Base-by-base conservation (phyloP, 352 stramenopile species). In the Halophytophthora batemanensis region DNA sequence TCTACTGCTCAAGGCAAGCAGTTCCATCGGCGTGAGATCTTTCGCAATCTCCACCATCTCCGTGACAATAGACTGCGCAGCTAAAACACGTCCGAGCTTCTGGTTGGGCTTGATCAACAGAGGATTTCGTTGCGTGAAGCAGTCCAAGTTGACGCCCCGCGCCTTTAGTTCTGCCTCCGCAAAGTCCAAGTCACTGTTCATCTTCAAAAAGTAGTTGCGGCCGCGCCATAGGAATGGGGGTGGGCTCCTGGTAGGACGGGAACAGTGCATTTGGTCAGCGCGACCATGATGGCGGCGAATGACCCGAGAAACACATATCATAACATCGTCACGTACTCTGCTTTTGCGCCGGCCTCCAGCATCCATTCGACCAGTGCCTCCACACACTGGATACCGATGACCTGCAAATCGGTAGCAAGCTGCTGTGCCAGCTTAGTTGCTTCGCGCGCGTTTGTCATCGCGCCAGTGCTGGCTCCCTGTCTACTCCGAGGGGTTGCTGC, bases 331-430 rank as follows among this genome's bases (percentile, higher is more conserved):
- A 77, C 78, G 46, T 72, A 90, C 79, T 85, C 74, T 45, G 72
- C 66, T 39, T 86, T 76, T 6, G 74, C 74, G 15, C 80, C 80
- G 31, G 76, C 76, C 44, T 88, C 74, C 10, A 91, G 65, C 75
- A 91, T 91, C 80, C 80, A 91, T 54, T 89, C 80, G 7, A 91
- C 80, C 23, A 91, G 65, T 14, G 71, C 64, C 67, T 91, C 80
- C 5, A 91, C 77, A n/a, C 72, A 84, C 37, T 89, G 75, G 14
- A 89, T 86, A 1, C 80, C 80, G 1, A 66, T 48, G 37, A 87
- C 31, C 47, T 91, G 80, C 6, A 91, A 58, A 39, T 87, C 74
- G 5, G 66, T 71, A 2, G 71, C 76, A 1, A 91, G 66, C 41
- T 87, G 74, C n/a, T 87, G 77, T 0, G 76, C 80, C 43, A 89